Evolutionary conservation across 345 rosid species (phyloP).

Genomic region (Salix viminalis): DNA sequence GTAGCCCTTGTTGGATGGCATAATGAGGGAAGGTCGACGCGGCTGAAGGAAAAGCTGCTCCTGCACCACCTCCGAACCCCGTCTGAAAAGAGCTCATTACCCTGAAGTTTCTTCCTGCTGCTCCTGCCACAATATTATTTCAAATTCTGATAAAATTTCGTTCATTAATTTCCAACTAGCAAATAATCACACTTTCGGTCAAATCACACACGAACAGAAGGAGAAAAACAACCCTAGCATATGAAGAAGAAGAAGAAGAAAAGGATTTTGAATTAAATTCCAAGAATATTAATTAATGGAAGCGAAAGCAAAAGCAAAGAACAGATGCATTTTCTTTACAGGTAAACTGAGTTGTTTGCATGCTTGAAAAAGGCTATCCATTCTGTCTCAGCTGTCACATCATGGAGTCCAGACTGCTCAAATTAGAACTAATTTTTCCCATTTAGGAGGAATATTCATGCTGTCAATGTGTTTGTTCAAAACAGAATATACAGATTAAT

Average conservation of each 20-base stretch:
- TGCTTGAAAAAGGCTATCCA: background rate
- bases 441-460: conserved; percentile 39
- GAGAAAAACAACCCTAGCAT: too few species aligned
- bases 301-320: background rate
- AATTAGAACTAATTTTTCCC: conserved; percentile 17
- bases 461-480: conserved; percentile 6
- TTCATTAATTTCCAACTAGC: background rate
- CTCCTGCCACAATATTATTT: conserved; percentile 28
- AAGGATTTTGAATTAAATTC: background rate
- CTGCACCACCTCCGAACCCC: conserved; percentile 53
- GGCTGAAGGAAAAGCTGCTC: conserved; percentile 69
- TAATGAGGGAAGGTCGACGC: conserved; percentile 74
- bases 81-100: conserved; percentile 69
- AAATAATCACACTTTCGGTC: background rate
- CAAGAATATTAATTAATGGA: background rate
- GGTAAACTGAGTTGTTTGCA: background rate
- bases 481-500: conserved; percentile 18
- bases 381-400: background rate
- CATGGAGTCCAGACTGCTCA: background rate
- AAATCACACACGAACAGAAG: too few species aligned
- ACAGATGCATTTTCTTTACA: background rate
- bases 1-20: conserved; percentile 75
- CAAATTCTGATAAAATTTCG: background rate
- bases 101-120: conserved; percentile 63
- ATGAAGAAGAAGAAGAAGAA: too few species aligned